phyloP scores from a whole-genome alignment of 495 filamentous ascomycete genomes.

The Ascodesmis nigricans region DNA sequence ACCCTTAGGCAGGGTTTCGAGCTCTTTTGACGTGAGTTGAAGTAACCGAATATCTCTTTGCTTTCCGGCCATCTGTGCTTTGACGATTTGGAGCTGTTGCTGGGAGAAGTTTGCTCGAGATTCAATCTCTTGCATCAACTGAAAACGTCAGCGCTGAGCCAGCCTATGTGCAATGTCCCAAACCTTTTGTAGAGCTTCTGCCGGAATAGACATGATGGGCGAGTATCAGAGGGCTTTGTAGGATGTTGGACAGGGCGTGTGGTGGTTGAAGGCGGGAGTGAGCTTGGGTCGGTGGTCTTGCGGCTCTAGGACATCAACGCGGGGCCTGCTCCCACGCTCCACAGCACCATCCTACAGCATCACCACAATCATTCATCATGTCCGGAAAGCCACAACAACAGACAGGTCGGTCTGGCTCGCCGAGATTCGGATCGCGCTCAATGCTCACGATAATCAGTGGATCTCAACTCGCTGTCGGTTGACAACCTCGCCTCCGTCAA shows the following conservation, averaged over 20 bases:
- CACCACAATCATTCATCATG: too few relatives aligned
- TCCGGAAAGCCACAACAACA: not conserved
- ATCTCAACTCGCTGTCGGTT: slow-evolving; percentile 36
- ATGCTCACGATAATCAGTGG: slow-evolving; percentile 27
- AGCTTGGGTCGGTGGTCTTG: too few relatives aligned
- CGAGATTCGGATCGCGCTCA: too few relatives aligned
- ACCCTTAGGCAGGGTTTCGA: slow-evolving; percentile 49
- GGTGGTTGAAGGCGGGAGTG: too few relatives aligned
- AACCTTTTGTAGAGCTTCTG: slow-evolving; percentile 88
- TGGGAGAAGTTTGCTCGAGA: slow-evolving; percentile 66
- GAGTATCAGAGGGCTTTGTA: too few relatives aligned
- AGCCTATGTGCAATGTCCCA: slow-evolving; percentile 7
- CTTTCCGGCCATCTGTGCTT: slow-evolving; percentile 64
- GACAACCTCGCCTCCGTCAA: slow-evolving; percentile 38
- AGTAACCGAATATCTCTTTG: slow-evolving; percentile 74
- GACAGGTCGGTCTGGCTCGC: too few relatives aligned
- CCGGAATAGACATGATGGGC: slow-evolving; percentile 71
- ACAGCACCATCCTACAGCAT: not conserved
- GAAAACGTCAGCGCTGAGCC: slow-evolving; percentile 1
- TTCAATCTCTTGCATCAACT: slow-evolving; percentile 91
- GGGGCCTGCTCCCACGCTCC: too few relatives aligned
- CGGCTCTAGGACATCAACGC: too few relatives aligned
- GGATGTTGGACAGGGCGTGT: too few relatives aligned
- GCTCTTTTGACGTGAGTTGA: slow-evolving; percentile 67
- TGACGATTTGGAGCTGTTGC: slow-evolving; percentile 75